Base-by-base conservation (phyloP, 306 rosid species). In the Macrotyloma uniflorum region DNA sequence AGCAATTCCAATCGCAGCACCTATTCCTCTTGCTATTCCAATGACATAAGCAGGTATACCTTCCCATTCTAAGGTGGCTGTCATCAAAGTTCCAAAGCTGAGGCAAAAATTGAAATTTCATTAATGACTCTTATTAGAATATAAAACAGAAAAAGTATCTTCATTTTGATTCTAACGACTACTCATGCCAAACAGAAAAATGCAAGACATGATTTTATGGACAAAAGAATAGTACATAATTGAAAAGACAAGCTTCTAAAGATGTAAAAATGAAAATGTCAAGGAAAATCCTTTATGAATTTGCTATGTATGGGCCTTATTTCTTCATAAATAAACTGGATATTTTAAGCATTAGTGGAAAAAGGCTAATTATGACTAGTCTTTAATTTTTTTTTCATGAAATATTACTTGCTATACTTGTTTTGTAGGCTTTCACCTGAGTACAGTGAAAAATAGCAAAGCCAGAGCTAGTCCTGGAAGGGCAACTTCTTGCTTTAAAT, bases 51-150 rank as follows among this genome's bases (percentile, higher is more conserved):
- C 90, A 33, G 96, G 93, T 77, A 92, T 88, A 2, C 98, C 97
- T 83, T 89, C 81, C 98, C 97, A 92, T 81, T 95, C 92, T 70
- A 95, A 80, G 69, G 89, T 70, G n/a, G 98, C 98, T 70, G 97
- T 91, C 98, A 95, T 95, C 85, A 95, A 82, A 51, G 97, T 90
- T 75, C 97, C 97, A 80, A 92, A 94, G 89, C 97, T 94, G 88
- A 36, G 66, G 28, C 43, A 77, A 81, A 46, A 30, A 54, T 64
- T 40, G 62, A 49, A 68, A 36, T 35, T 80, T 83, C 45, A 74
- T 72, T 49, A 74, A 68, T 64, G 42, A 79, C 46, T 38, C 13
- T 36, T 8, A 38, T 38, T 38, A 38, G 43, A 38, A 8, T 9
- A 38, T 38, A 38, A 38, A 38, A 38, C 13, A 38, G 42, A 8